phyloP scores from a whole-genome alignment of 2,329 filamentous ascomycete species.

The Pyrenochaeta sp. region DNA sequence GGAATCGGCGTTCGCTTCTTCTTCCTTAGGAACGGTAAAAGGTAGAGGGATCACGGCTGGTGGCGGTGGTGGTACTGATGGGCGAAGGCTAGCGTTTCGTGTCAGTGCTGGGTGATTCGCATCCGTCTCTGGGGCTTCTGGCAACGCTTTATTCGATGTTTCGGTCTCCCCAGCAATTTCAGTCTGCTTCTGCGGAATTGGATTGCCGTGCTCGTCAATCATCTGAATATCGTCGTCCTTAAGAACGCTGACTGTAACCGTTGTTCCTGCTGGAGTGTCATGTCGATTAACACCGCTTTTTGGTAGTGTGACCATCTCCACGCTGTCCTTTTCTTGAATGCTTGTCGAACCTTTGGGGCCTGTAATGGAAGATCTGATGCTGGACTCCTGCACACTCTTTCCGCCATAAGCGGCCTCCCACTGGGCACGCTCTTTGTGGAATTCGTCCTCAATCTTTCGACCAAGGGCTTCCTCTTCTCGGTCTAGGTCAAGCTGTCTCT shows the following conservation, averaged over 20 bases:
- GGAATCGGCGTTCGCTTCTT: slow-evolving; percentile 53
- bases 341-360: slow-evolving; percentile 44
- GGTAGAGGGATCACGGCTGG: slow-evolving; percentile 70
- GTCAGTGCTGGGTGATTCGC: not conserved
- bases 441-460: slow-evolving; percentile 68
- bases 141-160: slow-evolving; percentile 4
- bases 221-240: slow-evolving; percentile 56
- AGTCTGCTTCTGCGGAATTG: slow-evolving; percentile 18
- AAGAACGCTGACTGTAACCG: slow-evolving; percentile 63
- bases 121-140: slow-evolving; percentile 10
- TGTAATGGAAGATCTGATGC: slow-evolving; percentile 53
- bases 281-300: slow-evolving; percentile 51
- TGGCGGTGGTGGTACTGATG: slow-evolving; percentile 50
- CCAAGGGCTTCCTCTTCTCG: slow-evolving; percentile 75
- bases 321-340: slow-evolving; percentile 48
- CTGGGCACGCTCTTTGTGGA: slow-evolving; percentile 65
- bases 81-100: slow-evolving; percentile 28
- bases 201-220: slow-evolving; percentile 42
- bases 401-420: slow-evolving; percentile 84
- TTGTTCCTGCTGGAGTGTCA: slow-evolving; percentile 47
- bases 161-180: not conserved
- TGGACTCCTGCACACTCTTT: slow-evolving; percentile 60
- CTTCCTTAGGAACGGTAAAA: slow-evolving; percentile 64
- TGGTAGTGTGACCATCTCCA: slow-evolving; percentile 64
- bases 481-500: slow-evolving; percentile 65